phyloP scores from a whole-genome alignment of 106 monocot species.

The Allium fistulosum region DNA sequence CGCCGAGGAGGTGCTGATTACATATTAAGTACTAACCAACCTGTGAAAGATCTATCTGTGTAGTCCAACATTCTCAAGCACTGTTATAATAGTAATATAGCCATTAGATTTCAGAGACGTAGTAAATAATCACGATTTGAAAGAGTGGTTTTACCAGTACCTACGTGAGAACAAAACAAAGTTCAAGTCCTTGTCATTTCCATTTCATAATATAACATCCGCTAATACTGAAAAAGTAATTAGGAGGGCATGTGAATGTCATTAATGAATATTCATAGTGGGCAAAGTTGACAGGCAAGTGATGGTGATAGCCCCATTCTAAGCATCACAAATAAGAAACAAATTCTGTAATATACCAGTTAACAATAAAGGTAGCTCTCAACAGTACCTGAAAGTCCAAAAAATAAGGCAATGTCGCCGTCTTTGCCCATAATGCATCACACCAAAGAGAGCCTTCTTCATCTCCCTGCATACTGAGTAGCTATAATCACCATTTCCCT shows the following conservation, averaged over 20 bases:
- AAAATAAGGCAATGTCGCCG: slow-evolving; percentile 94
- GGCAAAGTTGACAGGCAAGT: neutral
- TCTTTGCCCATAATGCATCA: slow-evolving; percentile 96
- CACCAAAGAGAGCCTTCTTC: slow-evolving; percentile 98
- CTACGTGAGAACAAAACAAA: slow-evolving; percentile 10
- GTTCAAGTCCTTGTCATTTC: too few relatives aligned
- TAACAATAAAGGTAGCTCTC: neutral
- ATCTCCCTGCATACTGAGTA: slow-evolving; percentile 97
- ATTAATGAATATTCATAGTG: neutral
- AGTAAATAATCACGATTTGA: slow-evolving; percentile 88
- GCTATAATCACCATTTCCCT: slow-evolving; percentile 98
- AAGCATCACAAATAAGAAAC: neutral
- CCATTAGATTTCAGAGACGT: neutral
- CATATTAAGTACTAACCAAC: slow-evolving; percentile 9
- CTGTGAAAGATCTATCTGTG: slow-evolving; percentile 79
- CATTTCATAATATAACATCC: neutral
- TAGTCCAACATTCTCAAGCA: slow-evolving; percentile 94
- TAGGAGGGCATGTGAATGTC: neutral
- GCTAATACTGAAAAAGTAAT: neutral
- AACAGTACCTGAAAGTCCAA: slow-evolving; percentile 81
- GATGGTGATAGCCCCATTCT: slow-evolving; percentile 18
- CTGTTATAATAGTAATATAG: slow-evolving; percentile 20
- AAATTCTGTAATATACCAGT: neutral
- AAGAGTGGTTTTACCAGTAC: slow-evolving; percentile 91
- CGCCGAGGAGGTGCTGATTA: too few relatives aligned